phyloP scores from a whole-genome alignment of 495 filamentous ascomycete genomes.

The Pseudoneurospora amorphoporcata region DNA sequence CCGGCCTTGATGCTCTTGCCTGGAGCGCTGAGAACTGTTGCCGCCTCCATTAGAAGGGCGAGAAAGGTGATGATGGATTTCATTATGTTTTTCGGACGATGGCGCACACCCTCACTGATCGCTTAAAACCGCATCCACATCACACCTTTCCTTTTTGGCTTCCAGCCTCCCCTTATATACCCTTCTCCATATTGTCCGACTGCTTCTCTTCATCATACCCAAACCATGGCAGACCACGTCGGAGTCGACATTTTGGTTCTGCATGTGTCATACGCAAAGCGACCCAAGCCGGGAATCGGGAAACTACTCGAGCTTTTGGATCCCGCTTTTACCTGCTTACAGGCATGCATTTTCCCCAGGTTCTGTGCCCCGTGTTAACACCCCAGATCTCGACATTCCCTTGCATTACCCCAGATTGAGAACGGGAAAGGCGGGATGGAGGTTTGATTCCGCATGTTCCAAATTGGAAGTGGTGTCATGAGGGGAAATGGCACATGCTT shows the following conservation, averaged over 20 bases:
- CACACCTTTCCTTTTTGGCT: not conserved
- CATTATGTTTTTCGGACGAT: slow-evolving; percentile 3
- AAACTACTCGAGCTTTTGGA: not conserved
- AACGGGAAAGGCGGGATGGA: not conserved
- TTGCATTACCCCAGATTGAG: not conserved
- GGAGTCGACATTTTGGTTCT: not conserved
- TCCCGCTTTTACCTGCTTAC: not conserved
- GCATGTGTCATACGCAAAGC: not conserved
- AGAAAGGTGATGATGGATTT: slow-evolving; percentile 5
- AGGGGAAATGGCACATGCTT: not conserved
- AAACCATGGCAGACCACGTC: not conserved
- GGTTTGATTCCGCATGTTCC: not conserved
- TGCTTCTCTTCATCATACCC: not conserved
- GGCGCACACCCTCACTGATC: not conserved
- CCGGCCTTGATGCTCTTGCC: slow-evolving; percentile 16
- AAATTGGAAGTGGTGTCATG: not conserved
- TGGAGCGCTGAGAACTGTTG: not conserved
- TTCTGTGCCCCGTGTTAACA: not conserved
- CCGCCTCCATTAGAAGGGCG: slow-evolving; percentile 9
- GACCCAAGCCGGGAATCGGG: not conserved
- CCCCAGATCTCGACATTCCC: not conserved
- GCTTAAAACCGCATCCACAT: not conserved
- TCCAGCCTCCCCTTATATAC: not conserved
- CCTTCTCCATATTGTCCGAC: not conserved
- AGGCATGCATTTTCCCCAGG: not conserved